Conservation (phyloP, 331 rosid species). For the Acacia concinna region DNA sequence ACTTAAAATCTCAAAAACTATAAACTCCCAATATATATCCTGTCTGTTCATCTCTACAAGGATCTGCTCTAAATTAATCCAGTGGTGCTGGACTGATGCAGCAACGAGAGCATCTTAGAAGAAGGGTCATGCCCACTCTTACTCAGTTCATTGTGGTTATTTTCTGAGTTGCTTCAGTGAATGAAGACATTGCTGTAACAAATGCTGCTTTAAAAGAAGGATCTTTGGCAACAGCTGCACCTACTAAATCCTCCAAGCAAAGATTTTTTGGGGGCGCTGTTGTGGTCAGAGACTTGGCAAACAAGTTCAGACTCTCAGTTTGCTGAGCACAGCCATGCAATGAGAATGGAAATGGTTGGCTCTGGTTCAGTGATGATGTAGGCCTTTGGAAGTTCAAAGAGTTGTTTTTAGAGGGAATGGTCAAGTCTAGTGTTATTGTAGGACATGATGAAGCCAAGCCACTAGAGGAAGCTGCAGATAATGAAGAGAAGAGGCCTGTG, state of each 20-base stretch:
- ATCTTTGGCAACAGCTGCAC: conserved; percentile 35
- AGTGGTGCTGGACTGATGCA: conserved; percentile 3
- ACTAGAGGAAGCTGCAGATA: conserved; percentile 5
- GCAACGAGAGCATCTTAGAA: neutral
- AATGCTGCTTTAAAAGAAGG: conserved; percentile 36
- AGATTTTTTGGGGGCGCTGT: conserved; percentile 3
- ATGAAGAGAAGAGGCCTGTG: conserved; percentile 22
- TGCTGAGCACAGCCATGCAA: conserved; percentile 11
- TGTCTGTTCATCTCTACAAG: neutral
- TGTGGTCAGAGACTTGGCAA: conserved; percentile 8
- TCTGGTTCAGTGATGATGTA: conserved; percentile 21
- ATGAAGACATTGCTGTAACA: conserved; percentile 34
- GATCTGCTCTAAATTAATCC: neutral
- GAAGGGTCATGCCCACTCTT: neutral
- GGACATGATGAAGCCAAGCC: conserved; percentile 38
- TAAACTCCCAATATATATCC: neutral
- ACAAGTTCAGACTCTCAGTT: conserved; percentile 15
- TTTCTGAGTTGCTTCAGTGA: conserved; percentile 18
- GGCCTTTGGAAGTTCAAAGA: conserved; percentile 9
- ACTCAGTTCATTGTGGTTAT: neutral
- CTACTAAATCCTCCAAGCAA: conserved; percentile 27
- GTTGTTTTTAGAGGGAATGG: conserved; percentile 12
- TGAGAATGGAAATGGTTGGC: conserved; percentile 19
- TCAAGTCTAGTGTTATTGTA: conserved; percentile 46
- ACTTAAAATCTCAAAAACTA: neutral